Percentiles rank a stretch among this genome's conserved stretches.
Evolutionary conservation across 73 alveolate species (phyloP).

Genomic region (Paramecium primaurelia): DNA sequence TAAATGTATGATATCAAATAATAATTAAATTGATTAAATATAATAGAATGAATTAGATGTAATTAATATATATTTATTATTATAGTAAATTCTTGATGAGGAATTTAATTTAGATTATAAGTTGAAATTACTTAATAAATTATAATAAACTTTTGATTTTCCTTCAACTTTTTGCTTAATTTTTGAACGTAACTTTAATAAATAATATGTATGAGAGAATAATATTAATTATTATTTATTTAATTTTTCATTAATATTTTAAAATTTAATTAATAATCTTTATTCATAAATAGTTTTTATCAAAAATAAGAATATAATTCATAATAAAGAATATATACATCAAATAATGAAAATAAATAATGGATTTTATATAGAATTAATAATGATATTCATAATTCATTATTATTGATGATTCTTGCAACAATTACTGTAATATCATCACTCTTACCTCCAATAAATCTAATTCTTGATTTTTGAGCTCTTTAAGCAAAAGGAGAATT

Average conservation of each 20-base stretch:
- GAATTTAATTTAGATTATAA: constrained; percentile 27
- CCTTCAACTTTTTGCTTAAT: neutral
- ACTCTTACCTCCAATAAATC: constrained; percentile 77
- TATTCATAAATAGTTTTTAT: too few species aligned
- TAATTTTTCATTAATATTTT: too few species aligned
- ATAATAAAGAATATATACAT: too few species aligned
- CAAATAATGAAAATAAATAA: neutral
- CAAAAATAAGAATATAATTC: too few species aligned
- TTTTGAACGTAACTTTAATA: neutral
- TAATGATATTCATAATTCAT: neutral
- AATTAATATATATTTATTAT: neutral
- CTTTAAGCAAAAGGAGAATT: constrained; percentile 80
- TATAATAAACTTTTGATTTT: neutral
- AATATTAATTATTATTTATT: neutral
- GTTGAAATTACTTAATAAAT: neutral
- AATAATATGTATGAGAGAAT: neutral
- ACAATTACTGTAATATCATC: constrained; percentile 85
- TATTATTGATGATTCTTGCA: constrained; percentile 55
- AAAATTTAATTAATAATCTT: too few species aligned
- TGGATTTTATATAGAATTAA: neutral
- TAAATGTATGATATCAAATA: neutral
- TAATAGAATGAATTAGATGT: neutral
- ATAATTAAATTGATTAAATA: neutral
- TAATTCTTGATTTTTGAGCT: constrained; percentile 67
- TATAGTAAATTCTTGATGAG: neutral